These are phyloP conservation scores for Ramularia collo-cygni DNA, from an alignment of 2,329 filamentous ascomycete species.

Conservation along the genomic window DNA sequence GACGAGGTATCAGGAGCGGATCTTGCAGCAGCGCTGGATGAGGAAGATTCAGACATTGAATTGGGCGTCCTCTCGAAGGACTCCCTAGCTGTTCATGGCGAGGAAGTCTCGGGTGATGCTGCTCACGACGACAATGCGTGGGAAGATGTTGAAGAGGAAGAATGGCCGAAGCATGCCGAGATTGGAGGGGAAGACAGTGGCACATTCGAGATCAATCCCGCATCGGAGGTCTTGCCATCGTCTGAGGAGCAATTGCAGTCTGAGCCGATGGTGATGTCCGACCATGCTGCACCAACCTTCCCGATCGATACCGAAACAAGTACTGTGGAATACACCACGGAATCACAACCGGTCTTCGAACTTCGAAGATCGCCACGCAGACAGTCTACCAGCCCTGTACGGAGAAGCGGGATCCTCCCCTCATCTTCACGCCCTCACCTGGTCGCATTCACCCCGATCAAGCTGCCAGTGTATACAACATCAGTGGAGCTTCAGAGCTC, in stretches of 20 bases:
- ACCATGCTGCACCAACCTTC: background rate
- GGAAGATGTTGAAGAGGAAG: conserved; percentile 20
- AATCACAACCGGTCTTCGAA: conserved; percentile 15
- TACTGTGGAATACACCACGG: conserved; percentile 15
- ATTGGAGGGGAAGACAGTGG: no score
- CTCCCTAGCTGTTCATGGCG: background rate
- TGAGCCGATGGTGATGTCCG: no score
- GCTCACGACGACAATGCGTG: conserved; percentile 14
- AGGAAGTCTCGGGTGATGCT: background rate
- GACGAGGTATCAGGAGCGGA: no score
- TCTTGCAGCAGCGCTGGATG: background rate
- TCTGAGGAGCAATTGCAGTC: conserved; percentile 1
- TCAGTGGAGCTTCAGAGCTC: conserved; percentile 2
- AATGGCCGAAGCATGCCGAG: no score
- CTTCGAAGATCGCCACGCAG: conserved; percentile 23
- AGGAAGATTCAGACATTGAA: conserved; percentile 1
- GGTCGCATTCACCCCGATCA: conserved; percentile 26
- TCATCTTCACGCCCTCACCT: conserved; percentile 17
- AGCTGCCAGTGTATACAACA: conserved; percentile 8
- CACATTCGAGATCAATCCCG: conserved; percentile 3
- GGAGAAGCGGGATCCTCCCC: conserved; percentile 12
- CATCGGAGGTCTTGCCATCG: background rate
- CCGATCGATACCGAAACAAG: conserved; percentile 4
- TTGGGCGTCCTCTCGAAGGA: background rate
- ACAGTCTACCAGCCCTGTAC: conserved; percentile 24